These are phyloP conservation scores for Apiospora aurea DNA, from an alignment of 2,329 filamentous ascomycete genomes.

Conservation along the genomic window DNA sequence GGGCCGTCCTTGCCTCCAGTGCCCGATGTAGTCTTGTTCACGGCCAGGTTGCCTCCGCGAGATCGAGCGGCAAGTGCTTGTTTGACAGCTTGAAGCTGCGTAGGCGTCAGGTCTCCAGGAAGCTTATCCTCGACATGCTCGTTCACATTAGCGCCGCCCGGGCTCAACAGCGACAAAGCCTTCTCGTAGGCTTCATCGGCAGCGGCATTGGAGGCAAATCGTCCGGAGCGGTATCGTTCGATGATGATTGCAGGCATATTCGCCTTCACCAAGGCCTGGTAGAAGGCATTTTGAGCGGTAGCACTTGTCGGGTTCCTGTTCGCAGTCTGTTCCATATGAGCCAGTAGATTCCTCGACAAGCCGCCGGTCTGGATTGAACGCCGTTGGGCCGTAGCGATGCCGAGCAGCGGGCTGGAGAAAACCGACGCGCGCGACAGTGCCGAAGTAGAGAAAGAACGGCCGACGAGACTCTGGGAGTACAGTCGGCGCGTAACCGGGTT, in stretches of 20 bases:
- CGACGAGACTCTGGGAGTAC: constrained; percentile 31
- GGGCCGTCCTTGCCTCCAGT: constrained; percentile 81
- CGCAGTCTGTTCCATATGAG: constrained; percentile 86
- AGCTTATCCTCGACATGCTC: constrained; percentile 29
- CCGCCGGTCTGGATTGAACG: constrained; percentile 52
- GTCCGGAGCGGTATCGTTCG: constrained; percentile 85
- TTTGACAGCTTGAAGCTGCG: constrained; percentile 78
- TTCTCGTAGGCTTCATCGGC: constrained; percentile 82
- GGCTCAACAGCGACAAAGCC: constrained; percentile 63
- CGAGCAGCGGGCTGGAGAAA: constrained; percentile 2
- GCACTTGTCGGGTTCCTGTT: constrained; percentile 92
- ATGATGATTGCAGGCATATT: constrained; percentile 94
- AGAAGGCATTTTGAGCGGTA: constrained; percentile 91
- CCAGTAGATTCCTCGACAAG: constrained; percentile 71
- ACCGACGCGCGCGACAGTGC: not conserved
- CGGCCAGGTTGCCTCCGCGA: constrained; percentile 70
- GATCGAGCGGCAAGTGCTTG: constrained; percentile 80
- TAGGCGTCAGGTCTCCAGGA: constrained; percentile 55
- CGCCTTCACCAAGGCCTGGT: constrained; percentile 86
- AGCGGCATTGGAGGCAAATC: constrained; percentile 80
- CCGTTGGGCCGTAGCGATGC: constrained; percentile 13
- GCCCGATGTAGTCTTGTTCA: constrained; percentile 56
- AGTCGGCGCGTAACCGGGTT: constrained; percentile 39
- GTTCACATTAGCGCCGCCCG: constrained; percentile 42
- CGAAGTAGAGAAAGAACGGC: constrained; percentile 37